Conservation (phyloP, 371 early-diverging fungal species). For the Mucor racemosus region DNA sequence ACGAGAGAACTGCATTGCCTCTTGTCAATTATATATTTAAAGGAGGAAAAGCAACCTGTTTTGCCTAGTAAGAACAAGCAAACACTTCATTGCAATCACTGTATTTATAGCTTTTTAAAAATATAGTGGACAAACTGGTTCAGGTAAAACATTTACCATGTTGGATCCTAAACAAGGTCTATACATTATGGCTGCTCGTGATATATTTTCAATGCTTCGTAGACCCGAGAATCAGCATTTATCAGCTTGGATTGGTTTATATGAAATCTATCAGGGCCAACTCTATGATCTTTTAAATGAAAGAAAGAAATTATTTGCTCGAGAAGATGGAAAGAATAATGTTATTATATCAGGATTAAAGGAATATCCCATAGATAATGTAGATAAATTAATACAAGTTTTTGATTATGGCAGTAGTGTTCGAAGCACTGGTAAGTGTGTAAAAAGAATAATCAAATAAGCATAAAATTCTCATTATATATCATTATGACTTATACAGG, state of each 20-base stretch:
- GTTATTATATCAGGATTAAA: conserved; percentile 90
- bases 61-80: conserved; percentile 80
- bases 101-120: too few relatives aligned
- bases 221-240: conserved; percentile 80
- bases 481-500: conserved; percentile 41
- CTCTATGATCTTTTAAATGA: conserved; percentile 92
- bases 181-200: conserved; percentile 91
- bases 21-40: conserved; percentile 90
- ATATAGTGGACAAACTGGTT: conserved; percentile 92
- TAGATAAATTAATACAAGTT: conserved; percentile 87
- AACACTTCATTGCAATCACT: too few relatives aligned
- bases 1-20: conserved; percentile 84
- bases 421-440: conserved; percentile 80
- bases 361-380: conserved; percentile 83
- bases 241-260: conserved; percentile 87
- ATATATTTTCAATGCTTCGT: conserved; percentile 82
- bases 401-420: conserved; percentile 91
- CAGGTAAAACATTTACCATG: conserved; percentile 99
- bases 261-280: conserved; percentile 97
- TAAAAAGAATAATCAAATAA: too few relatives aligned
- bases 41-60: conserved; percentile 96
- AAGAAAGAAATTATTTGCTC: conserved; percentile 89
- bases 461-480: too few relatives aligned
- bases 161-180: conserved; percentile 83
- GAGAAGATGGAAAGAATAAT: conserved; percentile 95